phyloP scores from a whole-genome alignment of 306 rosid species.

The Cucurbita ficifolia region DNA sequence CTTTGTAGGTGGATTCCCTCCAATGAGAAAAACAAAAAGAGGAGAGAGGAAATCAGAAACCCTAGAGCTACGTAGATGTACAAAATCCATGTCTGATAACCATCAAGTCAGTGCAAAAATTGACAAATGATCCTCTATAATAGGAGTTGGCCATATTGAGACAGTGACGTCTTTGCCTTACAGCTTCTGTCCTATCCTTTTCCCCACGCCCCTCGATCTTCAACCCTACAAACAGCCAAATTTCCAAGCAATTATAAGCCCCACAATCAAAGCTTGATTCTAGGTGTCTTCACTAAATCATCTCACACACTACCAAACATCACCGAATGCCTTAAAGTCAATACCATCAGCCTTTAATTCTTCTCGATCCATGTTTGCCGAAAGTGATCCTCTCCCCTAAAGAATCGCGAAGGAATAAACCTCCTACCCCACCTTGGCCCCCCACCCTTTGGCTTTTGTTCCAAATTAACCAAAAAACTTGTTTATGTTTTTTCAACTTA shows the following conservation, averaged over 20 bases:
- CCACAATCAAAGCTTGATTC: neutral
- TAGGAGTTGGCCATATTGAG: neutral
- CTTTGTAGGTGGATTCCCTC: neutral
- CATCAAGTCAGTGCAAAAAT: slow-evolving; percentile 3
- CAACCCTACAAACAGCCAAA: slow-evolving; percentile 4
- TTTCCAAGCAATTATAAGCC: neutral
- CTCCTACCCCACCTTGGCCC: neutral
- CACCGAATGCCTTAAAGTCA: slow-evolving; percentile 10
- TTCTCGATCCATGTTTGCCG: neutral
- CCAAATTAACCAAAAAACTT: neutral
- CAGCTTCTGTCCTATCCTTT: slow-evolving; percentile 4
- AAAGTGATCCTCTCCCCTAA: neutral
- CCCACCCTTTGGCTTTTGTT: neutral
- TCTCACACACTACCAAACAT: neutral
- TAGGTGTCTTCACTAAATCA: neutral
- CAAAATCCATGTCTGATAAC: neutral
- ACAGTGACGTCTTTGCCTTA: neutral
- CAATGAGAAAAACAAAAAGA: neutral
- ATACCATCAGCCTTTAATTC: slow-evolving; percentile 2
- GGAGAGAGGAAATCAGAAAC: neutral
- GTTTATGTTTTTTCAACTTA: neutral
- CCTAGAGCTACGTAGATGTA: neutral
- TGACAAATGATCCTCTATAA: neutral
- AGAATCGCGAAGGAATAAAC: neutral
- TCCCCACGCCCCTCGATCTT: neutral